Conservation (phyloP, 2,329 filamentous ascomycete genomes). For the Penicillium concentricum region DNA sequence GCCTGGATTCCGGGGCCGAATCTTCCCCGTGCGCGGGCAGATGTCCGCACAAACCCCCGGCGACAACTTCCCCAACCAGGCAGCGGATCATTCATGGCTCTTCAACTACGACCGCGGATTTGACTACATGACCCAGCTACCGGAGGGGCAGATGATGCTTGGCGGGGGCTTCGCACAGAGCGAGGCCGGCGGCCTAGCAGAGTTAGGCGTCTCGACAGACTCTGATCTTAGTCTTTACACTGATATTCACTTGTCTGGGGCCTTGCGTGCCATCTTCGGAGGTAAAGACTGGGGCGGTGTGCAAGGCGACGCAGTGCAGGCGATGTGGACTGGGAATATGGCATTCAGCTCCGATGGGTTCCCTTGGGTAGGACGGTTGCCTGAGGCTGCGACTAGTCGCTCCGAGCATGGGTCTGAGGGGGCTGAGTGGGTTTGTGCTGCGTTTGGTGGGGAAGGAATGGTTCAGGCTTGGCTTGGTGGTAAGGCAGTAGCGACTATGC, state of each 20-base stretch:
- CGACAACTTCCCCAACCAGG: slow-evolving; percentile 26
- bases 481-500: slow-evolving; percentile 27
- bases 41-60: slow-evolving; percentile 45
- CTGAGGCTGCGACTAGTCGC: slow-evolving; percentile 15
- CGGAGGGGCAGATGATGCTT: slow-evolving; percentile 51
- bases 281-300: slow-evolving; percentile 23
- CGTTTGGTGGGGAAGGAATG: slow-evolving; percentile 34
- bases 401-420: slow-evolving; percentile 1
- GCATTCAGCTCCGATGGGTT: slow-evolving; percentile 51
- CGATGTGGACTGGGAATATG: slow-evolving; percentile 46
- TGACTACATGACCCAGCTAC: slow-evolving; percentile 55
- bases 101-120: slow-evolving; percentile 49
- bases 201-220: slow-evolving; percentile 52
- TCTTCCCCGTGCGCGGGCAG: slow-evolving; percentile 42
- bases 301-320: slow-evolving; percentile 20
- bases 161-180: slow-evolving; percentile 54
- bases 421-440: slow-evolving; percentile 30
- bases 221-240: slow-evolving; percentile 26
- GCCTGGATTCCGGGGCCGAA: slow-evolving; percentile 42
- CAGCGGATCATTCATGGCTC: slow-evolving; percentile 51
- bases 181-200: slow-evolving; percentile 44
- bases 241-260: slow-evolving; percentile 29
- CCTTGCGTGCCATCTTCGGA: slow-evolving; percentile 27
- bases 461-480: slow-evolving; percentile 34
- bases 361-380: slow-evolving; percentile 52